phyloP scores from a whole-genome alignment of 2,329 filamentous ascomycete genomes.

The Conoideocrella luteorostrata region DNA sequence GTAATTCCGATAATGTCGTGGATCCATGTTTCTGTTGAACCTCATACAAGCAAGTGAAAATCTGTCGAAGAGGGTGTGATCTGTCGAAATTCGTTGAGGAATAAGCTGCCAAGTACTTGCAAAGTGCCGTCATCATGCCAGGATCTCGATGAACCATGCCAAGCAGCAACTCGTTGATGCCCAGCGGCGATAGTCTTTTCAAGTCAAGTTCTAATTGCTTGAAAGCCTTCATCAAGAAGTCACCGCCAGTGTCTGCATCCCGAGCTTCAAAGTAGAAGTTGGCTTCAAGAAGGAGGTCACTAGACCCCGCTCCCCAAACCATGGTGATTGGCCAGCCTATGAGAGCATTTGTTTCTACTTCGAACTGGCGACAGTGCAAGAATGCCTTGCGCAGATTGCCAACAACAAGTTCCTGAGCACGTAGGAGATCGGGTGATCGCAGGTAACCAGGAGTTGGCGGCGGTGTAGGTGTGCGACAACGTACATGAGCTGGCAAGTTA shows the following conservation, averaged over 20 bases:
- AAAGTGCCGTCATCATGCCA: slow-evolving; percentile 39
- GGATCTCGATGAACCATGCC: slow-evolving; percentile 38
- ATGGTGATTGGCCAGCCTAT: slow-evolving; percentile 35
- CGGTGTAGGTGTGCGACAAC: slow-evolving; percentile 39
- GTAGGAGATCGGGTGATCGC: slow-evolving; percentile 35
- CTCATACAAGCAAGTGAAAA: slow-evolving; percentile 37
- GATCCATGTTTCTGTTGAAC: slow-evolving; percentile 39
- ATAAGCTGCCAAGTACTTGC: slow-evolving; percentile 38
- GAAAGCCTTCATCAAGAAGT: slow-evolving; percentile 35
- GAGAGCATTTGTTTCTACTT: slow-evolving; percentile 30
- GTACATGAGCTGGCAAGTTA: slow-evolving; percentile 36
- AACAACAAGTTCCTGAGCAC: slow-evolving; percentile 37
- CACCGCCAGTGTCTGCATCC: slow-evolving; percentile 33
- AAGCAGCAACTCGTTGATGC: slow-evolving; percentile 35
- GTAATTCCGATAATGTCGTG: slow-evolving; percentile 33
- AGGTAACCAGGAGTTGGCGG: slow-evolving; percentile 35
- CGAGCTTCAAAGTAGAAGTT: slow-evolving; percentile 36
- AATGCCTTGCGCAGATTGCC: slow-evolving; percentile 39
- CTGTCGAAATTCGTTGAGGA: slow-evolving; percentile 37
- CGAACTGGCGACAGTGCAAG: slow-evolving; percentile 36
- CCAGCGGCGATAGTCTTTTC: slow-evolving; percentile 35
- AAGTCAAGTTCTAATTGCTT: slow-evolving; percentile 36
- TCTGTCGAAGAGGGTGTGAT: slow-evolving; percentile 35
- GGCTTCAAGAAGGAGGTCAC: slow-evolving; percentile 36
- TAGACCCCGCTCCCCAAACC: slow-evolving; percentile 38